phyloP scores from a whole-genome alignment of 805 yeast genomes.

The Cyberlindnera veronae region DNA sequence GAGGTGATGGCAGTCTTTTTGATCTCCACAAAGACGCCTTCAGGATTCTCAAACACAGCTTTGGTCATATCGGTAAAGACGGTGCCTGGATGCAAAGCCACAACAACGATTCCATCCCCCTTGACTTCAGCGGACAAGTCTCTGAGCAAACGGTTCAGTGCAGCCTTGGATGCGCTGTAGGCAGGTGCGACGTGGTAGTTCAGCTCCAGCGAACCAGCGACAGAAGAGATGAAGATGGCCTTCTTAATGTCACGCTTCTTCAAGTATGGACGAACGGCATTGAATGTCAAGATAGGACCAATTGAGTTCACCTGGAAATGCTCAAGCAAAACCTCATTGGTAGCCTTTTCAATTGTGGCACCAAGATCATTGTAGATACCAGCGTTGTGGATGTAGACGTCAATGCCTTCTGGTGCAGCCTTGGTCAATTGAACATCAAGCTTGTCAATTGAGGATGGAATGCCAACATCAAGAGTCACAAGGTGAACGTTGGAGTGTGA shows the following conservation, averaged over 20 bases:
- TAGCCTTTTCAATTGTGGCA: background rate
- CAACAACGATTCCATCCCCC: constrained; percentile 28
- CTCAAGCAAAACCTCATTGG: constrained; percentile 1
- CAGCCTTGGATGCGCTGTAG: too few relatives aligned
- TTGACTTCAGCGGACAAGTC: constrained; percentile 28
- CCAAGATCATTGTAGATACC: too few relatives aligned
- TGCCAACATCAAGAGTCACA: too few relatives aligned
- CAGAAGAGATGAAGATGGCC: constrained; percentile 28
- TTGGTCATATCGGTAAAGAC: constrained; percentile 38
- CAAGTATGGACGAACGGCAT: constrained; percentile 17
- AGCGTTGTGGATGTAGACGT: too few relatives aligned
- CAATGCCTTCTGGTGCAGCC: too few relatives aligned
- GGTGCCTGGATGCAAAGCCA: constrained; percentile 38
- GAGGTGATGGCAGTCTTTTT: too few relatives aligned
- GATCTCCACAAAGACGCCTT: too few relatives aligned
- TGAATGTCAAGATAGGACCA: constrained; percentile 10
- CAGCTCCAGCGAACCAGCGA: constrained; percentile 24
- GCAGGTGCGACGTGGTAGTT: constrained; percentile 23
- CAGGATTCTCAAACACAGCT: too few relatives aligned
- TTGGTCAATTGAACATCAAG: too few relatives aligned
- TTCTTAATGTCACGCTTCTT: constrained; percentile 20
- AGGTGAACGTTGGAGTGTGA: too few relatives aligned
- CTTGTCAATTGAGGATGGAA: too few relatives aligned
- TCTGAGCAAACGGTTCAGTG: constrained; percentile 31
- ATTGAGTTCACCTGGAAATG: constrained; percentile 8